Percentiles rank a stretch among this genome's conserved stretches.
These are phyloP conservation scores for Clitopilus hobsonii DNA, from an alignment of 768 basidiomycete genomes.

Conservation along the genomic window DNA sequence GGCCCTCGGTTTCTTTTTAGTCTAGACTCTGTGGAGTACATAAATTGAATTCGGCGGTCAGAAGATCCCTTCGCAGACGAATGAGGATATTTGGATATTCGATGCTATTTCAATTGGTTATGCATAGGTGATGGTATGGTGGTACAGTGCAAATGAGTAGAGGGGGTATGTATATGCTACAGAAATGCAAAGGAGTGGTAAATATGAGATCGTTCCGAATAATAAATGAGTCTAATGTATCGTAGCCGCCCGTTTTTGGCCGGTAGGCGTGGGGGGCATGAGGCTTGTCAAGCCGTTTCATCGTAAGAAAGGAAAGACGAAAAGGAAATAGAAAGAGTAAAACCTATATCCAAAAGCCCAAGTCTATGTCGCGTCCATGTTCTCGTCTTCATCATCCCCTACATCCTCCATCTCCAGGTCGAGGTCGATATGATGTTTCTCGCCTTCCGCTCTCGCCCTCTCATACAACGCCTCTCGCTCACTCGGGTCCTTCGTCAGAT, in stretches of 20 bases:
- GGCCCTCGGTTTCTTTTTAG: too few relatives aligned
- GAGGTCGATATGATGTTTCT: slow-evolving; percentile 26
- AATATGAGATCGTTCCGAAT: neutral
- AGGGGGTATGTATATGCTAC: neutral
- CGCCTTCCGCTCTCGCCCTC: slow-evolving; percentile 45
- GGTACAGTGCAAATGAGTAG: neutral
- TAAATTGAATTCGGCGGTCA: too few relatives aligned
- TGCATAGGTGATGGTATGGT: too few relatives aligned
- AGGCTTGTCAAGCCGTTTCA: neutral
- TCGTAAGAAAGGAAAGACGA: neutral
- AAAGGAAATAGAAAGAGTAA: neutral
- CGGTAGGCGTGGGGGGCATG: too few relatives aligned
- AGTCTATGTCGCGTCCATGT: slow-evolving; percentile 1
- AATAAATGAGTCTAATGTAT: neutral
- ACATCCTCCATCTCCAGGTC: slow-evolving; percentile 27
- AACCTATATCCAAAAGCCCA: neutral
- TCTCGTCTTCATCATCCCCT: slow-evolving; percentile 13
- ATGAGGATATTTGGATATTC: too few relatives aligned
- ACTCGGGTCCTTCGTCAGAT: slow-evolving; percentile 44
- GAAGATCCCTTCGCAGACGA: too few relatives aligned
- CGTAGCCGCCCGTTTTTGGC: too few relatives aligned
- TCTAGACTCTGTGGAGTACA: too few relatives aligned
- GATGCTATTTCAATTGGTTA: too few relatives aligned
- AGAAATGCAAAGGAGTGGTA: neutral
- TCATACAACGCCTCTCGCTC: slow-evolving; percentile 48